Conservation (phyloP, 768 basidiomycete genomes). For the Favolaschia claudopus region DNA sequence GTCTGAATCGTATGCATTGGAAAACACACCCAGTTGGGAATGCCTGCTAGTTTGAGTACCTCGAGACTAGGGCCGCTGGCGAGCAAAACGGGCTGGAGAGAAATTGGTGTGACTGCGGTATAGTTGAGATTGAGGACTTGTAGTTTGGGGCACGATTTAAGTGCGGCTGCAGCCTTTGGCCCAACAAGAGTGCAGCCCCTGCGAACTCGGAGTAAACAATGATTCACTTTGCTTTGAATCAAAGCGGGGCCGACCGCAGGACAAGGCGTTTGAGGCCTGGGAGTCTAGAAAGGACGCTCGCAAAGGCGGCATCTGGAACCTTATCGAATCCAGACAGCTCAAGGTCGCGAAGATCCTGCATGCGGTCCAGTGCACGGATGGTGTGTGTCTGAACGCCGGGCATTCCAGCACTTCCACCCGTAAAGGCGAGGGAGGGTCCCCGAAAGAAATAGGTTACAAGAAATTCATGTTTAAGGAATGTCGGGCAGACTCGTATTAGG, state of each 20-base stretch:
- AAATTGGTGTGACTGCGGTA: conserved; percentile 59
- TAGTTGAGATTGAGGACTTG: conserved; percentile 64
- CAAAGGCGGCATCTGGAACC: conserved; percentile 59
- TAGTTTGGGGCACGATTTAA: conserved; percentile 51
- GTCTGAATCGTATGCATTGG: background rate
- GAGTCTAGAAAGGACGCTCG: conserved; percentile 54
- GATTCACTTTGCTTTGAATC: background rate
- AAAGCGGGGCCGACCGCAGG: conserved; percentile 64
- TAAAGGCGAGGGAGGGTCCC: conserved; percentile 56
- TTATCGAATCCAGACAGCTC: conserved; percentile 61
- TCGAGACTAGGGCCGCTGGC: conserved; percentile 50
- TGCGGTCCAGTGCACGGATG: conserved; percentile 49
- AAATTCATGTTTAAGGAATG: conserved; percentile 58
- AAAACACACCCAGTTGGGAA: conserved; percentile 63
- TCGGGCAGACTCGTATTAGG: conserved; percentile 57
- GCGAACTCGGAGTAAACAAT: conserved; percentile 22
- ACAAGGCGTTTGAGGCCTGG: conserved; percentile 54
- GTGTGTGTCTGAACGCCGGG: conserved; percentile 62
- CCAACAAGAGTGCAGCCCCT: conserved; percentile 71
- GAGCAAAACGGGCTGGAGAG: conserved; percentile 53
- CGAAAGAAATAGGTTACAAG: conserved; percentile 70
- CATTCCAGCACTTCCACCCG: conserved; percentile 52
- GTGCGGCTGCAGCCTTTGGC: conserved; percentile 52
- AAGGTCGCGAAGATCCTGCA: conserved; percentile 54
- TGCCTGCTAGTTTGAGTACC: conserved; percentile 68